phyloP scores from a whole-genome alignment of 2,329 filamentous ascomycete species.

The Colletotrichum truncatum region DNA sequence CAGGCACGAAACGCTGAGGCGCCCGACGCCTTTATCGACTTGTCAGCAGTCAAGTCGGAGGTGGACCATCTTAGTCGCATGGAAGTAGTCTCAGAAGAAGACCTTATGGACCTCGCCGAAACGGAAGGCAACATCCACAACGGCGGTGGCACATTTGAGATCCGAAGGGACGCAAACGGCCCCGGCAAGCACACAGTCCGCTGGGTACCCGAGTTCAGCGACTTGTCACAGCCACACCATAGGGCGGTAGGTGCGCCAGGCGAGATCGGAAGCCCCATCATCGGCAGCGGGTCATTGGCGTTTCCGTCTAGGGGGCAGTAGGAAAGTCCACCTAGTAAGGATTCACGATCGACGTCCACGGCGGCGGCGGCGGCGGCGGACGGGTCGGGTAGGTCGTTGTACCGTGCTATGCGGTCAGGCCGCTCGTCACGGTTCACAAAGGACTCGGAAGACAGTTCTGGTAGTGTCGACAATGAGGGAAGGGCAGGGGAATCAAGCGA shows the following conservation, averaged over 20 bases:
- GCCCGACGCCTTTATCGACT: constrained; percentile 73
- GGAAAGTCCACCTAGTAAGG: constrained; percentile 7
- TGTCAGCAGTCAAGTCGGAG: constrained; percentile 73
- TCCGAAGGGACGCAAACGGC: constrained; percentile 60
- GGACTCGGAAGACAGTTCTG: no score
- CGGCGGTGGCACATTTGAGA: constrained; percentile 88
- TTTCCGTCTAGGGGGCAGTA: constrained; percentile 28
- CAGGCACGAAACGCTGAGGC: constrained; percentile 48
- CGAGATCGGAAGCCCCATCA: constrained; percentile 75
- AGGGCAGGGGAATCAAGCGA: no score
- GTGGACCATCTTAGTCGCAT: constrained; percentile 36
- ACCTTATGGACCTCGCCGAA: constrained; percentile 87
- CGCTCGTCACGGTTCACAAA: background rate
- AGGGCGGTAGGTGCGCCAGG: constrained; percentile 67
- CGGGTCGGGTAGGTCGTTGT: background rate
- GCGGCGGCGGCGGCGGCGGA: background rate
- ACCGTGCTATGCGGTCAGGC: constrained; percentile 12
- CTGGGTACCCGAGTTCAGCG: constrained; percentile 63
- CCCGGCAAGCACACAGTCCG: constrained; percentile 55
- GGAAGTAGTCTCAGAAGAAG: constrained; percentile 60
- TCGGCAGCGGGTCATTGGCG: constrained; percentile 49
- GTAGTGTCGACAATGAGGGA: no score
- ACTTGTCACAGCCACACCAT: constrained; percentile 46
- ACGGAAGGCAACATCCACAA: constrained; percentile 89
- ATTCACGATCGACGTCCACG: background rate